These are phyloP conservation scores for Lunasporangiospora selenospora DNA, from an alignment of 192 early-diverging fungal species.

Conservation along the genomic window DNA sequence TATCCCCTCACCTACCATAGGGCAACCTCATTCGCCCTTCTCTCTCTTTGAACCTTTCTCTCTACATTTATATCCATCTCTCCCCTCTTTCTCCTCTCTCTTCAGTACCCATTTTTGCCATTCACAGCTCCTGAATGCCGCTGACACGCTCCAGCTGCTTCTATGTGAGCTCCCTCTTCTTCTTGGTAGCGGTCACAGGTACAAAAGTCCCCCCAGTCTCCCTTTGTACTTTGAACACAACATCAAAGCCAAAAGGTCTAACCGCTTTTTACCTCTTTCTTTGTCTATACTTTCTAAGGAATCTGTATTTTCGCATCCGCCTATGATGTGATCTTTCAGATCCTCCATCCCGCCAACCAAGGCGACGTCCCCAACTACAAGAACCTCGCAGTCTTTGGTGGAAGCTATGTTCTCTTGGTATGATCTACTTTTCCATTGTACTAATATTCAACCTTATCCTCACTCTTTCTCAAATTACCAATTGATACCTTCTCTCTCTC, in stretches of 20 bases:
- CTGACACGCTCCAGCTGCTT: constrained; percentile 47
- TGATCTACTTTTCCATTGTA: too few relatives aligned
- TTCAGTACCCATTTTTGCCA: too few relatives aligned
- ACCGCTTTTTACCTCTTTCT: neutral
- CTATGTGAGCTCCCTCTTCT: constrained; percentile 51
- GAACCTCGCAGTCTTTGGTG: constrained; percentile 55
- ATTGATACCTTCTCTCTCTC: too few relatives aligned
- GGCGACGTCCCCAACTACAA: constrained; percentile 49
- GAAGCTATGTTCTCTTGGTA: constrained; percentile 58
- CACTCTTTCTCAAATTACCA: too few relatives aligned
- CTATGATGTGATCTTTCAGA: constrained; percentile 61
- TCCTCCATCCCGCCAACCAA: constrained; percentile 40
- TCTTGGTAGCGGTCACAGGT: constrained; percentile 49
- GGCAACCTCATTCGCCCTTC: neutral
- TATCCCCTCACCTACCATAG: neutral
- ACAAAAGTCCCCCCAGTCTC: neutral
- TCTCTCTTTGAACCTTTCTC: neutral
- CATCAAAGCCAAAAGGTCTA: too few relatives aligned
- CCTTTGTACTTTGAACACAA: too few relatives aligned
- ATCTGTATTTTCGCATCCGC: constrained; percentile 60
- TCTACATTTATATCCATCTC: neutral
- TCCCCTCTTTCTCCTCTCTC: neutral
- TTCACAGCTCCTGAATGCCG: constrained; percentile 36
- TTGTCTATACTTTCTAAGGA: neutral
- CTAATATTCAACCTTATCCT: too few relatives aligned